Evolutionary conservation across 345 rosid genomes (phyloP), one percentile per base, ranked within the genome.

Genomic region (Gossypium sturtianum): DNA sequence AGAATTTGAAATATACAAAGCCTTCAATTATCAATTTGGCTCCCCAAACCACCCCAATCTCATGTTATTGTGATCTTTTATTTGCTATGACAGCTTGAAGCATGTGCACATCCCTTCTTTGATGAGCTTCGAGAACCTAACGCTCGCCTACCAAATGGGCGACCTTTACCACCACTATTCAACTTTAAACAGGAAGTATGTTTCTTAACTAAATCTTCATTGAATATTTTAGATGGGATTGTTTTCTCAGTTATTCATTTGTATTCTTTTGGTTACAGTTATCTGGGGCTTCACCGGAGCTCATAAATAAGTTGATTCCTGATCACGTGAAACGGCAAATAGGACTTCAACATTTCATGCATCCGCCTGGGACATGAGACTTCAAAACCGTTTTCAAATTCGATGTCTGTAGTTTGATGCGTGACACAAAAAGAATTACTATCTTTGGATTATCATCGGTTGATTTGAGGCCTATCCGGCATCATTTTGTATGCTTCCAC

Each of bases 261-360:
- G 15, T n/a, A 34, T 61, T 81, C 6, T 65, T 53, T 66, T 75
- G 71, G 27, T 73, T 66, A 54, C 87, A 88, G 91, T 76, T 91
- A 81, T 74, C 86, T 23, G 93, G 86, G 68, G 88, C 90, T 70
- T 86, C 97, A 74, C 87, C 88, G 19, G 97, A 91, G 71, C 90
- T 91, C 15, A 89, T 88, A 17, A 89, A 84, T 82, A 91, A 88
- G 89, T 83, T 91, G 86, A 90, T 90, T 68, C 97, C 97, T 38
- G 97, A 91, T 47, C 90, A 90, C 76, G 84, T 88, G 83, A 90
- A 90, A 77, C 85, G 93, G 77, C 94, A 91, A 75, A 78, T 90
- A 84, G 97, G 93, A 71, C 86, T 86, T 60, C 86, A 83, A 63
- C 86, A 84, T 83, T 86, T 91, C 83, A 74, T 90, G 88, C 89